These are phyloP conservation scores for Artemisia annua DNA, from an alignment of 129 eudicot genomes.

Conservation along the genomic window DNA sequence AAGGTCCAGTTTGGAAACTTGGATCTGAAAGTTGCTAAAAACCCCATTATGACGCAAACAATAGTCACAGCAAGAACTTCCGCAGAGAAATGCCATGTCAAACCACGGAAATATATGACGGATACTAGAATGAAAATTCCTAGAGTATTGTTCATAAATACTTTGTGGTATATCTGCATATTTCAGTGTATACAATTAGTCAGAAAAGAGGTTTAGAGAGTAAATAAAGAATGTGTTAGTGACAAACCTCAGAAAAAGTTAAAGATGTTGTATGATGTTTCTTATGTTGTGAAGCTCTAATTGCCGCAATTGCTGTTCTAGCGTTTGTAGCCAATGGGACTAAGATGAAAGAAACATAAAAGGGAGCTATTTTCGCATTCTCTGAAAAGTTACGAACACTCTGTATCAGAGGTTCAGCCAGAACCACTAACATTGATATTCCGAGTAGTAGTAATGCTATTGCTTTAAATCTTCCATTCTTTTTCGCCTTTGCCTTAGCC, in stretches of 20 bases:
- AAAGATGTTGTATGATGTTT: conserved; percentile 47
- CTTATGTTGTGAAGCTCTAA: conserved; percentile 40
- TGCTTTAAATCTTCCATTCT: conserved; percentile 16
- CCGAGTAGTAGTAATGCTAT: conserved; percentile 43
- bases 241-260: conserved; percentile 60
- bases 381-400: conserved; percentile 49
- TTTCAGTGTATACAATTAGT: not conserved
- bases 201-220: no score
- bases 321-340: conserved; percentile 69
- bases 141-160: conserved; percentile 68
- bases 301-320: conserved; percentile 51
- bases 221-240: no score
- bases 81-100: conserved; percentile 67
- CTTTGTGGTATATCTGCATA: conserved; percentile 66
- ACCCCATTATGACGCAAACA: conserved; percentile 47
- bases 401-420: conserved; percentile 60
- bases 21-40: conserved; percentile 48
- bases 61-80: conserved; percentile 53
- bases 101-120: conserved; percentile 44
- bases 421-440: conserved; percentile 34
- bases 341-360: conserved; percentile 49
- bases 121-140: conserved; percentile 60
- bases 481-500: conserved; percentile 36
- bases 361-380: conserved; percentile 41
- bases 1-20: conserved; percentile 65